phyloP scores from a whole-genome alignment of 2,329 filamentous ascomycete species.

The Fusarium albidum region DNA sequence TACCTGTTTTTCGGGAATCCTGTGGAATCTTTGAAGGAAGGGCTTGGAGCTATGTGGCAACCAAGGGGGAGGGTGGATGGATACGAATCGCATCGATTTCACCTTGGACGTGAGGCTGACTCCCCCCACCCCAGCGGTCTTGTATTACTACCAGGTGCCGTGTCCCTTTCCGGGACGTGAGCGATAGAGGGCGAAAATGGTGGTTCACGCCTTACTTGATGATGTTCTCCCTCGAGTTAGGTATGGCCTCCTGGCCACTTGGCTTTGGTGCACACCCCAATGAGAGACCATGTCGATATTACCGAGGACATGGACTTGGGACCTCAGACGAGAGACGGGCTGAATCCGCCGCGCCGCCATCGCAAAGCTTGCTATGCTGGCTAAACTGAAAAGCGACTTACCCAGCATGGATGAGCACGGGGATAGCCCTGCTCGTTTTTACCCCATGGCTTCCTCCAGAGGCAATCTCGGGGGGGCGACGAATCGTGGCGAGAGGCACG shows the following conservation, averaged over 20 bases:
- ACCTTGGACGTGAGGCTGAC: slow-evolving; percentile 19
- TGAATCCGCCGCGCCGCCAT: slow-evolving; percentile 24
- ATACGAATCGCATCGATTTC: slow-evolving; percentile 25
- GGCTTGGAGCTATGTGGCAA: slow-evolving; percentile 15
- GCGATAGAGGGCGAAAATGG: slow-evolving; percentile 19
- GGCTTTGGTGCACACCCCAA: slow-evolving; percentile 22
- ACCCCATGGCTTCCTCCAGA: slow-evolving; percentile 5
- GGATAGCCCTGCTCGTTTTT: slow-evolving; percentile 10
- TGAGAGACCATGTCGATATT: slow-evolving; percentile 32
- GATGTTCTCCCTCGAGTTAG: slow-evolving; percentile 22
- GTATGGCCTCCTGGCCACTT: slow-evolving; percentile 18
- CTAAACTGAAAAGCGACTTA: slow-evolving; percentile 10
- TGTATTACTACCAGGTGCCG: slow-evolving; percentile 15
- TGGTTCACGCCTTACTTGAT: slow-evolving; percentile 18
- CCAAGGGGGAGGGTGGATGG: slow-evolving; percentile 7
- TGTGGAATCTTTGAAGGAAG: slow-evolving; percentile 23
- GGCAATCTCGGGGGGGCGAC: slow-evolving; percentile 17
- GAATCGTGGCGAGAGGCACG: slow-evolving; percentile 15
- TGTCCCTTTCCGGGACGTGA: neutral
- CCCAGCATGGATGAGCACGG: slow-evolving; percentile 15
- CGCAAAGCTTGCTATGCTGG: slow-evolving; percentile 4
- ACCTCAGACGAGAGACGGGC: slow-evolving; percentile 26
- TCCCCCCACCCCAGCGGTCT: slow-evolving; percentile 18
- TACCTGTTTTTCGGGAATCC: slow-evolving; percentile 26
- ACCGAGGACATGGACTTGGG: slow-evolving; percentile 44